phyloP scores from a whole-genome alignment of 225 moss, liverwort and hornwort genomes.

The Marchantia polymorpha region DNA sequence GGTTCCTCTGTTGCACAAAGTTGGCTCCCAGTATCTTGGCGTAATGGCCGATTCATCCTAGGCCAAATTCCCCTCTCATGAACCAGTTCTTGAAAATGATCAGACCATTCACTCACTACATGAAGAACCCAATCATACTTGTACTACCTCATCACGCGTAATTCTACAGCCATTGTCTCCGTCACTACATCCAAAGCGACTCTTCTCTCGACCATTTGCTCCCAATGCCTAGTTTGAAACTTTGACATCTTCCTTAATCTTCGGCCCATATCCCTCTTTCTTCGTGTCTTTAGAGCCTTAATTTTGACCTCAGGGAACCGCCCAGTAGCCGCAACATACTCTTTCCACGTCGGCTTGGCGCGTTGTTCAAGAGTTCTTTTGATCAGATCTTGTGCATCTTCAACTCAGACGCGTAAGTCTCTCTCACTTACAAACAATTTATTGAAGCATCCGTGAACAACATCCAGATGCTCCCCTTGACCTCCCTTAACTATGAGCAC shows the following conservation, averaged over 20 bases:
- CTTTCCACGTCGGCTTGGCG: constrained; percentile 67
- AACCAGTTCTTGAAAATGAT: constrained; percentile 82
- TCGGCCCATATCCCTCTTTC: constrained; percentile 87
- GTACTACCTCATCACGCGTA: constrained; percentile 87
- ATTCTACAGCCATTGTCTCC: constrained; percentile 72
- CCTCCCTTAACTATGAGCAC: constrained; percentile 67
- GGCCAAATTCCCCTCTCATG: constrained; percentile 98
- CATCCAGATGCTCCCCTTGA: constrained; percentile 70
- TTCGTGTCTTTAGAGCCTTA: constrained; percentile 68
- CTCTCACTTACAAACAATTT: constrained; percentile 48
- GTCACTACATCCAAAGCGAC: constrained; percentile 72
- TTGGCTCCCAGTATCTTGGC: constrained; percentile 74
- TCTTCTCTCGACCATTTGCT: constrained; percentile 55
- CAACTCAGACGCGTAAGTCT: constrained; percentile 70
- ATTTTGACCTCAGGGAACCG: constrained; percentile 73
- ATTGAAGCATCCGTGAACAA: constrained; percentile 85
- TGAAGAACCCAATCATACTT: constrained; percentile 99
- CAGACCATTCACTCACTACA: constrained; percentile 92
- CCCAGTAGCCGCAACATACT: constrained; percentile 66
- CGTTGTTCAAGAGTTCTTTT: constrained; percentile 62
- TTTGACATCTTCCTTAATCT: constrained; percentile 60
- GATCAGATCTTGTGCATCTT: constrained; percentile 52
- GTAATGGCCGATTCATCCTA: constrained; percentile 47
- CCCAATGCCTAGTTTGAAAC: constrained; percentile 61
- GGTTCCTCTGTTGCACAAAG: constrained; percentile 93